Conservation (phyloP, 768 basidiomycete genomes). For the Lentinula lateritia region DNA sequence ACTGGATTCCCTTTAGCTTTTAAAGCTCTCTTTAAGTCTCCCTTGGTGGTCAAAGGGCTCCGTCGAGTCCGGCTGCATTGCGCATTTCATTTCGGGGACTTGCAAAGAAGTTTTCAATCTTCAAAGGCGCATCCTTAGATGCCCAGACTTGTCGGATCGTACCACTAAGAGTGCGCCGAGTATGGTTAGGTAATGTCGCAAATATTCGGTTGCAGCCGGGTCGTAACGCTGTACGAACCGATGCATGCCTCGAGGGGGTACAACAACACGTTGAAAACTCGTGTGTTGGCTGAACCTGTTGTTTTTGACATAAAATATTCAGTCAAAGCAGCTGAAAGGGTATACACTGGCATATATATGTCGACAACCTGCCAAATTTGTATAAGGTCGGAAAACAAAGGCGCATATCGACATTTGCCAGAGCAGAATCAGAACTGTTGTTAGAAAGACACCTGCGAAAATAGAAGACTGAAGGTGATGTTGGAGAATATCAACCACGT, state of each 20-base stretch:
- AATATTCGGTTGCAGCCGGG: background rate
- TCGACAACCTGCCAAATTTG: background rate
- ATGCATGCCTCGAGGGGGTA: slow-evolving; percentile 1
- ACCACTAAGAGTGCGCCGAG: background rate
- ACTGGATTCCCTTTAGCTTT: background rate
- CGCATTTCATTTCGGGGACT: background rate
- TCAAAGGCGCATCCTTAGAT: background rate
- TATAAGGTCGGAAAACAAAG: background rate
- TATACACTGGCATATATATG: background rate
- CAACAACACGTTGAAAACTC: slow-evolving; percentile 6
- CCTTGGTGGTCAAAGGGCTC: background rate
- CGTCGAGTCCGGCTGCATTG: background rate
- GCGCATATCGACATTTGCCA: background rate
- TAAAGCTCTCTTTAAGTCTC: background rate
- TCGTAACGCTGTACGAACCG: background rate
- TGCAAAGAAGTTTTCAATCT: background rate
- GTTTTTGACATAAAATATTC: slow-evolving; percentile 3
- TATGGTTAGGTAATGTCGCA: background rate
- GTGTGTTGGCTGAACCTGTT: background rate
- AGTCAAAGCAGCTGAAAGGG: background rate
- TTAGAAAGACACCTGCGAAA: background rate
- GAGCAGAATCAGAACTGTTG: background rate
- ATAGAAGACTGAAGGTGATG: background rate
- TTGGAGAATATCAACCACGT: background rate
- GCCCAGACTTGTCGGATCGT: slow-evolving; percentile 1